phyloP scores from a whole-genome alignment of 768 basidiomycete species.

The Porphyrellus cyaneotinctus region DNA sequence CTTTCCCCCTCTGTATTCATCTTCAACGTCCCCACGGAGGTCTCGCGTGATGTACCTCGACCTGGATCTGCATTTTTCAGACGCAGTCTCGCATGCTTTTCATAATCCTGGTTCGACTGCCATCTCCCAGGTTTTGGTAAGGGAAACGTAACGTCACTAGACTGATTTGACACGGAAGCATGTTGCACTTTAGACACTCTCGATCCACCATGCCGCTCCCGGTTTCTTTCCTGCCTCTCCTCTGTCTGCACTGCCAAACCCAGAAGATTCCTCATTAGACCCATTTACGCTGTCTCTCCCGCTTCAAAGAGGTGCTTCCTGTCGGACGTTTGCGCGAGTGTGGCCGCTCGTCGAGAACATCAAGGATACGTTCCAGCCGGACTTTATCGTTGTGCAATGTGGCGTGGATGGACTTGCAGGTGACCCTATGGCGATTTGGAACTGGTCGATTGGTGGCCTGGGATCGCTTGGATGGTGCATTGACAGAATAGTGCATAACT shows the following conservation, averaged over 20 bases:
- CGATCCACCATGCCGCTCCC: slow-evolving; percentile 76
- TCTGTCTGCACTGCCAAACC: slow-evolving; percentile 44
- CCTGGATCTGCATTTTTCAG: slow-evolving; percentile 88
- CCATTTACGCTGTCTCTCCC: slow-evolving; percentile 80
- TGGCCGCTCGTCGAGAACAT: slow-evolving; percentile 65
- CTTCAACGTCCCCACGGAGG: slow-evolving; percentile 29
- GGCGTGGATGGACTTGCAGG: slow-evolving; percentile 85
- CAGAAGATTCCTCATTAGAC: slow-evolving; percentile 36
- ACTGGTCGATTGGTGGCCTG: slow-evolving; percentile 56
- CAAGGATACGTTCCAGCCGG: slow-evolving; percentile 60
- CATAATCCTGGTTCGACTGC: slow-evolving; percentile 35
- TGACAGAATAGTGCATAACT: slow-evolving; percentile 44
- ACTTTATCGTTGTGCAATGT: slow-evolving; percentile 80
- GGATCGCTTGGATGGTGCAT: slow-evolving; percentile 74
- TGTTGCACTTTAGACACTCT: slow-evolving; percentile 53
- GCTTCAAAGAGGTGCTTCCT: slow-evolving; percentile 65
- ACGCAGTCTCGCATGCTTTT: slow-evolving; percentile 82
- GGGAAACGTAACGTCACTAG: neutral
- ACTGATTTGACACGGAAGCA: neutral
- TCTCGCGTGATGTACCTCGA: slow-evolving; percentile 86
- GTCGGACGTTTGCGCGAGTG: slow-evolving; percentile 54
- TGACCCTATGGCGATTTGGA: slow-evolving; percentile 73
- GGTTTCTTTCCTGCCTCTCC: slow-evolving; percentile 79
- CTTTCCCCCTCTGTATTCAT: slow-evolving; percentile 15
- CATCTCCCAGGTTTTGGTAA: slow-evolving; percentile 47